phyloP scores from a whole-genome alignment of 169 alveolate genomes.

The Plasmodium malariae region DNA sequence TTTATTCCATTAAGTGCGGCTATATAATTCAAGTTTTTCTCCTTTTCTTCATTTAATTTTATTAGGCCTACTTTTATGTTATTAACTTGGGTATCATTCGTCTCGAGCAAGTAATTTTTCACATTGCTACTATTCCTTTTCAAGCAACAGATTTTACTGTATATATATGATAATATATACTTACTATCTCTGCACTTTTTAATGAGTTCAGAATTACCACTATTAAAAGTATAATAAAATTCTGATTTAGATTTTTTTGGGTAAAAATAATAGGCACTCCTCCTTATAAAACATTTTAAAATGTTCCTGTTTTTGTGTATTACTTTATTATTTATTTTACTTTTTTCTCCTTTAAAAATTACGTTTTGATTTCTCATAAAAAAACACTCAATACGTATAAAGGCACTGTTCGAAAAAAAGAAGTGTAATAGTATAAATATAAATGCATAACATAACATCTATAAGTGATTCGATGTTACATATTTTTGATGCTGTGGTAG shows the following conservation, averaged over 20 bases:
- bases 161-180: neutral
- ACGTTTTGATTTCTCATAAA: neutral
- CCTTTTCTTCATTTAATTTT: neutral
- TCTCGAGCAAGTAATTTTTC: neutral
- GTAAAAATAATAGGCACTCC: neutral
- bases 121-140: constrained; percentile 10
- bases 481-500: no score
- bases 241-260: neutral
- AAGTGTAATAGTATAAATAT: neutral
- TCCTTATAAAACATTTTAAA: neutral
- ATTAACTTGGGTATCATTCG: neutral
- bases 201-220: neutral
- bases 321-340: neutral
- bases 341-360: neutral
- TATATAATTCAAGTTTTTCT: constrained; percentile 4
- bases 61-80: neutral
- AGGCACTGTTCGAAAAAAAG: neutral
- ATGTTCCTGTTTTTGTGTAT: neutral
- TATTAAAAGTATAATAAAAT: neutral
- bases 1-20: neutral
- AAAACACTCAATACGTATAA: neutral
- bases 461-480: no score
- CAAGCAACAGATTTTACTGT: neutral
- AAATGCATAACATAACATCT: neutral
- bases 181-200: neutral